Conservation (phyloP, 2,329 filamentous ascomycete species). For the Sporothrix euskadiensis region DNA sequence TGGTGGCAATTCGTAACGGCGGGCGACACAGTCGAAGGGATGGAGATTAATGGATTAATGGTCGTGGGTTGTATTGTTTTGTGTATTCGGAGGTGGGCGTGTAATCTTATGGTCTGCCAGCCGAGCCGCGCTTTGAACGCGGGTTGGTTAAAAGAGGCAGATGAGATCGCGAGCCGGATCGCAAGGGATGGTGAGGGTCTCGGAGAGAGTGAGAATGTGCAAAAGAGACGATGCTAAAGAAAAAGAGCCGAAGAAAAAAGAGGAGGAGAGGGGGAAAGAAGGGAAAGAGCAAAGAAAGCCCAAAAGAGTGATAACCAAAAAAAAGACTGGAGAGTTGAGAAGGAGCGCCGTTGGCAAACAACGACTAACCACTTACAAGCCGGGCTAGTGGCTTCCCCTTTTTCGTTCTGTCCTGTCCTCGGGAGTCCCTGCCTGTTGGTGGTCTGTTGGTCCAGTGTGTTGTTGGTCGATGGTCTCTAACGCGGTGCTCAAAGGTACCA, state of each 20-base stretch:
- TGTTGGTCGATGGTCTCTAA: neutral
- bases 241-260: neutral
- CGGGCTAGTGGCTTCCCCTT: slow-evolving; percentile 15
- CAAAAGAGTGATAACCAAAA: neutral
- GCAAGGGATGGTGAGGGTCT: neutral
- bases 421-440: slow-evolving; percentile 2
- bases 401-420: neutral
- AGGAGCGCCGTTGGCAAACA: slow-evolving; percentile 12
- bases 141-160: slow-evolving; percentile 20
- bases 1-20: slow-evolving; percentile 9
- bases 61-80: neutral
- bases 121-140: slow-evolving; percentile 24
- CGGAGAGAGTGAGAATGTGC: neutral
- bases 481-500: neutral
- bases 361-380: slow-evolving; percentile 9
- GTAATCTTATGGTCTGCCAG: slow-evolving; percentile 10
- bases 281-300: neutral
- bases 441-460: slow-evolving; percentile 11
- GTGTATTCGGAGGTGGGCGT: neutral
- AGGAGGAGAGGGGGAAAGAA: neutral
- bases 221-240: slow-evolving; percentile 1
- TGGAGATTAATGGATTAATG: neutral
- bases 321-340: slow-evolving; percentile 7
- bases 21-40: neutral
- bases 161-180: slow-evolving; percentile 4